These are phyloP conservation scores for Exophiala mesophila DNA, from an alignment of 2,329 filamentous ascomycete species.

Conservation along the genomic window DNA sequence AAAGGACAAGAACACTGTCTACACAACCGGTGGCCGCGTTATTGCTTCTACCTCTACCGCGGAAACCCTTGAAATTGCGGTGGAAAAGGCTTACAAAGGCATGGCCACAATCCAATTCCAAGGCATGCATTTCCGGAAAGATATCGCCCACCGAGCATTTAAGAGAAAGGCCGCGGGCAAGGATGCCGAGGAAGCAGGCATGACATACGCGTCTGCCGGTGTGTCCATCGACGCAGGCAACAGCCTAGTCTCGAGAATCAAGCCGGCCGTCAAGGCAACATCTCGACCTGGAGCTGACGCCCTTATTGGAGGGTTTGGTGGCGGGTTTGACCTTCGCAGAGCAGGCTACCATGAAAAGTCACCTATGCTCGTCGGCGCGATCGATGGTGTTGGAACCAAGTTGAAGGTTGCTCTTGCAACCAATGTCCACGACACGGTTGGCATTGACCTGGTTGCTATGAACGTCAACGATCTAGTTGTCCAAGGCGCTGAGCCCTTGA, in stretches of 20 bases:
- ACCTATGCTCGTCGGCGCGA: slow-evolving; percentile 84
- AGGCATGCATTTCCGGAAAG: slow-evolving; percentile 85
- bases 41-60: slow-evolving; percentile 85
- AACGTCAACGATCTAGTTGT: slow-evolving; percentile 98
- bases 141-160: slow-evolving; percentile 73
- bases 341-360: slow-evolving; percentile 71
- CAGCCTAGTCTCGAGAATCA: slow-evolving; percentile 86
- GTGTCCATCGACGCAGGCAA: slow-evolving; percentile 95
- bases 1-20: slow-evolving; percentile 54
- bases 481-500: slow-evolving; percentile 87
- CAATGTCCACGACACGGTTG: slow-evolving; percentile 87
- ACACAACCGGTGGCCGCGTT: slow-evolving; percentile 81
- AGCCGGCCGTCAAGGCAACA: slow-evolving; percentile 80
- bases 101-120: slow-evolving; percentile 76
- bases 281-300: slow-evolving; percentile 82
- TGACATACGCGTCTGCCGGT: slow-evolving; percentile 90
- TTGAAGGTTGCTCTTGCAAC: slow-evolving; percentile 91
- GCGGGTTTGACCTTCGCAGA: slow-evolving; percentile 70
- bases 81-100: slow-evolving; percentile 80
- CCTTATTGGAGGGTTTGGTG: slow-evolving; percentile 92
- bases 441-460: slow-evolving; percentile 96
- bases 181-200: slow-evolving; percentile 25
- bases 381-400: slow-evolving; percentile 95
- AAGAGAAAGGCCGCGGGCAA: slow-evolving; percentile 22
- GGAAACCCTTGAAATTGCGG: slow-evolving; percentile 71